phyloP scores from a whole-genome alignment of 73 alveolate genomes.

The Paraurostyla sp. region DNA sequence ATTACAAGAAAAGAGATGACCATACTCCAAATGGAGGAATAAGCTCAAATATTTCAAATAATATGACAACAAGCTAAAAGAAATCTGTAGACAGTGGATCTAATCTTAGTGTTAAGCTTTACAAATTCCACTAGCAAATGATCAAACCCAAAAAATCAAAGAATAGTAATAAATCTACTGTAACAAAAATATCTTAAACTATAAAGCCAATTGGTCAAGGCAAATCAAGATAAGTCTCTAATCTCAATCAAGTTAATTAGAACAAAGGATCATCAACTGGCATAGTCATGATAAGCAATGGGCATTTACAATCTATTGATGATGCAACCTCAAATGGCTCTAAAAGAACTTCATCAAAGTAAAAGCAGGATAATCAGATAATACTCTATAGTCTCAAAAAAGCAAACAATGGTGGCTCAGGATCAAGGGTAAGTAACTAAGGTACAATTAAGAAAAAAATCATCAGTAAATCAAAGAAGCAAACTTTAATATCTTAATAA shows the following conservation, averaged over 20 bases:
- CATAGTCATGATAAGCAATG: background rate
- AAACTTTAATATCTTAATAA: background rate
- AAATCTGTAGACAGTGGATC: slow-evolving; percentile 43
- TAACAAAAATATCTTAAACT: background rate
- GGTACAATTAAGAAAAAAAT: slow-evolving; percentile 1
- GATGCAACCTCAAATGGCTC: slow-evolving; percentile 23
- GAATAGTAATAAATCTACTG: slow-evolving; percentile 37
- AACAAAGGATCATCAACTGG: background rate
- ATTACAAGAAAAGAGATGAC: background rate
- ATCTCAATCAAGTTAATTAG: background rate
- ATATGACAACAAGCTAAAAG: slow-evolving; percentile 19
- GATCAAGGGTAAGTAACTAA: background rate
- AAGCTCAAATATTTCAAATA: slow-evolving; percentile 45
- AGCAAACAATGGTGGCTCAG: background rate
- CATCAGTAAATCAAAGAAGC: background rate
- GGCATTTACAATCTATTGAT: slow-evolving; percentile 22
- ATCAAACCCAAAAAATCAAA: background rate
- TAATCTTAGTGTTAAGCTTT: background rate
- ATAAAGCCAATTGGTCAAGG: slow-evolving; percentile 24
- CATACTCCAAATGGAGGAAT: slow-evolving; percentile 39
- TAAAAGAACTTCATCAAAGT: background rate
- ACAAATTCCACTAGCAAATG: background rate
- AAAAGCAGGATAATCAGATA: background rate
- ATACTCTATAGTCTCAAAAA: background rate
- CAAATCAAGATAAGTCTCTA: slow-evolving; percentile 36